phyloP scores from a whole-genome alignment of 1,139 yeast species.

The Suhomyces bolitotheri region DNA sequence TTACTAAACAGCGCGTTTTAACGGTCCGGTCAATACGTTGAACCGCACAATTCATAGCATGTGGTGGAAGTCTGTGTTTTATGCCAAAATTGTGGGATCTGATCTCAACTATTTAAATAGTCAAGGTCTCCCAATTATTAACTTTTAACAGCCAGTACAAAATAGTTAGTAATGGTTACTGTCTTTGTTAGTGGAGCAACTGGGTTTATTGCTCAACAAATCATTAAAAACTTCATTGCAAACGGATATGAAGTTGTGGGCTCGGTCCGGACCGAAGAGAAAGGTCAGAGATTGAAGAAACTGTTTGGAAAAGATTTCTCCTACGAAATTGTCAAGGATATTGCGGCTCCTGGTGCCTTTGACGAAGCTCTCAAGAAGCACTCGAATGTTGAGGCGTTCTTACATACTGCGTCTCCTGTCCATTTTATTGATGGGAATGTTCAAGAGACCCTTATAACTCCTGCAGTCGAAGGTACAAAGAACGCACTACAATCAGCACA shows the following conservation, averaged over 20 bases:
- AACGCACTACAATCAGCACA: slow-evolving; percentile 1
- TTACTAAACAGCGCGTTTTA: no score
- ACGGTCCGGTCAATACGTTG: no score
- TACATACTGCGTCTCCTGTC: slow-evolving; percentile 48
- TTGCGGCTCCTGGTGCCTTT: slow-evolving; percentile 4
- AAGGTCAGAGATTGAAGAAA: slow-evolving; percentile 1
- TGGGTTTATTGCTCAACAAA: slow-evolving; percentile 42
- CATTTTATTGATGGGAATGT: slow-evolving; percentile 21
- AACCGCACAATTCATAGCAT: no score
- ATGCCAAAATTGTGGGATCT: no score
- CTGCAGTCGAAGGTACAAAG: slow-evolving; percentile 30
- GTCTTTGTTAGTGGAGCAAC: slow-evolving; percentile 42
- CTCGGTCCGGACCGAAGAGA: slow-evolving; percentile 43
- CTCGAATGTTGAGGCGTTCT: slow-evolving; percentile 30
- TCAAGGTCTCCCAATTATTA: no score
- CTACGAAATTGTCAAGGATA: not conserved
- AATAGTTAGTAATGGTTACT: slow-evolving; percentile 14
- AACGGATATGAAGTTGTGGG: slow-evolving; percentile 56
- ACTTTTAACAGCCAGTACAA: no score
- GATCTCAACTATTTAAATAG: no score
- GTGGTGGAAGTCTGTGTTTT: no score
- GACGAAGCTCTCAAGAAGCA: slow-evolving; percentile 15
- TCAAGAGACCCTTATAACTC: slow-evolving; percentile 23
- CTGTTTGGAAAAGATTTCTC: not conserved
- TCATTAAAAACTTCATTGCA: slow-evolving; percentile 28